Evolutionary conservation across 805 yeast species (phyloP).

Genomic region (Candida arabinofermentans): DNA sequence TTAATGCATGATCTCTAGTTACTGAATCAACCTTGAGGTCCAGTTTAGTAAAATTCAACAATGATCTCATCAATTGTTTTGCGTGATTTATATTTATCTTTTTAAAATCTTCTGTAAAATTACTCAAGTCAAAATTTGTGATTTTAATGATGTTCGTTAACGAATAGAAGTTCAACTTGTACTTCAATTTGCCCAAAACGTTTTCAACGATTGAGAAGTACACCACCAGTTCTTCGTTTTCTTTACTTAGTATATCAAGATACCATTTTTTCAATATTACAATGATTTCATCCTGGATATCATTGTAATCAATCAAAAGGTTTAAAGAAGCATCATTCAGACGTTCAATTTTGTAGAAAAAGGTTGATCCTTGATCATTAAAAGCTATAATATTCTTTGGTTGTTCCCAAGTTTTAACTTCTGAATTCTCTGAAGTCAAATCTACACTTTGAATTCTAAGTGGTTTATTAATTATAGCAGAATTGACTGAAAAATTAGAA

Average conservation of each 20-base stretch:
- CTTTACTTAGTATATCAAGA: constrained; percentile 6
- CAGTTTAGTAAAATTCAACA: constrained; percentile 12
- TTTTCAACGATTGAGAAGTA: constrained; percentile 21
- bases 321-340: constrained; percentile 35
- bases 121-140: constrained; percentile 8
- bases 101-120: constrained; percentile 6
- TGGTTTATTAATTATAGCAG: constrained; percentile 49
- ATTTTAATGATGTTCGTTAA: constrained; percentile 18
- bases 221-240: constrained; percentile 10
- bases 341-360: constrained; percentile 49
- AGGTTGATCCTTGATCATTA: constrained; percentile 67
- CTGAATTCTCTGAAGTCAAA: constrained; percentile 17
- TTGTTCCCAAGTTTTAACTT: constrained; percentile 26
- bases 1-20: constrained; percentile 1
- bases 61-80: constrained; percentile 4
- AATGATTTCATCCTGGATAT: constrained; percentile 42
- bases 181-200: constrained; percentile 18
- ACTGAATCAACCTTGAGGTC: constrained; percentile 6
- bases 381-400: constrained; percentile 46
- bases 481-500: constrained; percentile 66
- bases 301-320: constrained; percentile 42
- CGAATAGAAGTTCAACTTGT: constrained; percentile 28
- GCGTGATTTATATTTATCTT: constrained; percentile 14
- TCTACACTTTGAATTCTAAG: constrained; percentile 45
- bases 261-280: constrained; percentile 22